Conservation (phyloP, 192 early-diverging fungal species). For the Coemansia sp. region DNA sequence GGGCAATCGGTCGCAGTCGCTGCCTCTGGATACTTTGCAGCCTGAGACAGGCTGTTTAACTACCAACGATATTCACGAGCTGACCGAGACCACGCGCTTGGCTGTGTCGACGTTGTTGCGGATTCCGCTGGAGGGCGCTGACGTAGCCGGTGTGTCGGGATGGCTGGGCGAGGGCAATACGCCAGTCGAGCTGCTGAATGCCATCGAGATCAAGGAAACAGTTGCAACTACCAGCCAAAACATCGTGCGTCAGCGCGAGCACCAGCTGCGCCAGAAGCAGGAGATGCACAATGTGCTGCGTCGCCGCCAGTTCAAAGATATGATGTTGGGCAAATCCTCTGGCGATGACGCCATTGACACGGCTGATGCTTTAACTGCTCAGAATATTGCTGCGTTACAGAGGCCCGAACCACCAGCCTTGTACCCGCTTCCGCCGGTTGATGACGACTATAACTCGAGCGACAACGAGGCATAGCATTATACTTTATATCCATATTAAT, state of each 20-base stretch:
- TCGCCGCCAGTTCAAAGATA: slow-evolving; percentile 4
- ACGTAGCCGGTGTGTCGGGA: slow-evolving; percentile 43
- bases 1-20: background rate
- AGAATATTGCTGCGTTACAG: background rate
- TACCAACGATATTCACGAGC: slow-evolving; percentile 35
- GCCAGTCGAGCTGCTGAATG: slow-evolving; percentile 39
- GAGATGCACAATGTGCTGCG: slow-evolving; percentile 15
- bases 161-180: slow-evolving; percentile 51
- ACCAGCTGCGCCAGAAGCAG: slow-evolving; percentile 37
- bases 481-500: background rate
- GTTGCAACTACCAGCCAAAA: slow-evolving; percentile 47
- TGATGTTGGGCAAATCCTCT: background rate
- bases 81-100: slow-evolving; percentile 38
- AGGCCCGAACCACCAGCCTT: slow-evolving; percentile 31
- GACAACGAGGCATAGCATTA: background rate
- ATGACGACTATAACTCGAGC: slow-evolving; percentile 5
- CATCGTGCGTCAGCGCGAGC: slow-evolving; percentile 47
- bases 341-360: background rate
- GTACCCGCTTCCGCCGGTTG: slow-evolving; percentile 40
- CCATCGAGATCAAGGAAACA: slow-evolving; percentile 43
- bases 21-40: background rate
- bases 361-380: background rate
- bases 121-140: slow-evolving; percentile 47
- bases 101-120: slow-evolving; percentile 40
- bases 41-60: slow-evolving; percentile 12